Base-by-base conservation (phyloP, 306 rosid species). In the Myrica gale region DNA sequence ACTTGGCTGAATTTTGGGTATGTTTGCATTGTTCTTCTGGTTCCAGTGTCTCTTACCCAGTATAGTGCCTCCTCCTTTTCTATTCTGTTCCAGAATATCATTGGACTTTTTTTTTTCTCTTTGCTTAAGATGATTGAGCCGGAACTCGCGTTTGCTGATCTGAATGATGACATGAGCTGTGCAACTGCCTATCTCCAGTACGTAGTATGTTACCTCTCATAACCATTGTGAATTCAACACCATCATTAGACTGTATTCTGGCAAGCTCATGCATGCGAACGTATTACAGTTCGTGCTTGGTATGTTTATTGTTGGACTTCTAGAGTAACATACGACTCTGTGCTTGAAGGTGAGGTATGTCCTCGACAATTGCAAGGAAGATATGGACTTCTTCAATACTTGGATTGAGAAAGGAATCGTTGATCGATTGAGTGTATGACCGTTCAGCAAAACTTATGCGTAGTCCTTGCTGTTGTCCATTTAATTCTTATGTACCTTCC, bases 1-100 rank as follows among this genome's bases (percentile, higher is more conserved):
- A 95, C 86, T 85, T 92, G 78, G 98, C 98, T 77, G 98, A 95
- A 76, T 95, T 95, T 82, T 95, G 98, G 98, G 98, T 95, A 74
- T 67, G 82, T 82, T 55, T 43, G 51, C 77, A 79, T 50, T 77
- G 20, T 72, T 77, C 54, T 71, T 42, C 41, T 48, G n/a, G 44
- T 73, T 77, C 65, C 74, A 68, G 26, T 53, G 3, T 41, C 48
- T 70, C 63, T 70, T 23, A 45, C 63, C 55, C 44, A 52, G 20
- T 16, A 46, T 70, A 47, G 53, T 71, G 79, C 52, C 60, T 44
- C 52, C 72, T 46, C 56, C 75, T 80, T 17, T 1, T 75, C 21
- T 62, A 53, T 67, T 45, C 23, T 75, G 77, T 37, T 69, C 72
- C 66, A 37, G 70, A 73, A n/a, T 76, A 46, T 80, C 75, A 78